Evolutionary conservation across 2,329 filamentous ascomycete genomes (phyloP).

Genomic region (Colletotrichum simmondsii): DNA sequence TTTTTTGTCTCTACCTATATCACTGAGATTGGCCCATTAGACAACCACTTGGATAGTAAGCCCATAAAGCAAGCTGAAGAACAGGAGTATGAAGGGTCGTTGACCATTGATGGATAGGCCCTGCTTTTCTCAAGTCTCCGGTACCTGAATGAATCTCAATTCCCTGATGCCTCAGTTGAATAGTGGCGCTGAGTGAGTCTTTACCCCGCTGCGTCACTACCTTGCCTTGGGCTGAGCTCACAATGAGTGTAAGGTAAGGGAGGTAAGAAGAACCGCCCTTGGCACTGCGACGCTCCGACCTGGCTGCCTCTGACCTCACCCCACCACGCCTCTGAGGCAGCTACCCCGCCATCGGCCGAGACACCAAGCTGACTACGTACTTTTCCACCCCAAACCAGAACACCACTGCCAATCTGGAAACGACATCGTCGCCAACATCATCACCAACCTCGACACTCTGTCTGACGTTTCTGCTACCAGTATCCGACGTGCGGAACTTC

Average conservation of each 20-base stretch:
- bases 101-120: no score
- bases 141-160: no score
- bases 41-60: no score
- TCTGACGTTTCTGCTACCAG: not conserved
- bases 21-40: no score
- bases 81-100: no score
- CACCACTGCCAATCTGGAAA: not conserved
- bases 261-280: not conserved
- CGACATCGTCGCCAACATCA: not conserved
- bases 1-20: no score
- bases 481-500: not conserved
- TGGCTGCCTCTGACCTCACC: slow-evolving; percentile 17
- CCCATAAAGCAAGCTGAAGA: no score
- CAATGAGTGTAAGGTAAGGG: no score
- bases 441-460: not conserved
- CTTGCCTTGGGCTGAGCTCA: no score
- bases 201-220: not conserved
- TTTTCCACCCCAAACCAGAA: not conserved
- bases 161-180: no score
- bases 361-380: slow-evolving; percentile 5
- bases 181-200: no score
- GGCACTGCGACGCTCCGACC: not conserved
- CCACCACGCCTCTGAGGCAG: slow-evolving; percentile 24
- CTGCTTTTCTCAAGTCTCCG: no score
- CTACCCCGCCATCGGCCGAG: slow-evolving; percentile 32